Percentiles rank a stretch among this genome's conserved stretches.
These are phyloP conservation scores for Stephanodiscus minutulus DNA, from an alignment of 108 stramenopile species.

Conservation along the genomic window DNA sequence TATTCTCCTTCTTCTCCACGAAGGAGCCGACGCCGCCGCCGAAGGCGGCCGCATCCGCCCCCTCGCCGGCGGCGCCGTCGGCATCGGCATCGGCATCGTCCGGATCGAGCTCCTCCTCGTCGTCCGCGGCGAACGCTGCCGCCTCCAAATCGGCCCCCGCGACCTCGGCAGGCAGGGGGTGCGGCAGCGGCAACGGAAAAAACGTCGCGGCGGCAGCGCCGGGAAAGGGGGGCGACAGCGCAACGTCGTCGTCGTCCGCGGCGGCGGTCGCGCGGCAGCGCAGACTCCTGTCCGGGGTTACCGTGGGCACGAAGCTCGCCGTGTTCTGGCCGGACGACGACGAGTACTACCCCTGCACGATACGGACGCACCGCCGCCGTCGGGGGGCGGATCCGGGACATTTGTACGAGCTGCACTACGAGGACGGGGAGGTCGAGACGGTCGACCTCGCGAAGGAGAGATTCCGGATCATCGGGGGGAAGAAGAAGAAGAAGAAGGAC, in stretches of 20 bases:
- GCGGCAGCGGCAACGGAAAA: neutral
- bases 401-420: slow-evolving; percentile 23
- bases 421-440: slow-evolving; percentile 39
- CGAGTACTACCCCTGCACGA: slow-evolving; percentile 33
- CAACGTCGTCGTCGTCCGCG: neutral
- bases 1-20: slow-evolving; percentile 30
- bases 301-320: slow-evolving; percentile 46
- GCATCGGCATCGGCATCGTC: no score
- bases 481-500: neutral
- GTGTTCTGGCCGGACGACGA: slow-evolving; percentile 46
- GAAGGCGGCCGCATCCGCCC: neutral
- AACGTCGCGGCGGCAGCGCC: neutral
- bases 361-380: neutral
- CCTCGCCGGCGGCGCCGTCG: neutral
- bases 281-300: slow-evolving; percentile 35
- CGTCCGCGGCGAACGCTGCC: neutral
- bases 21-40: slow-evolving; percentile 6
- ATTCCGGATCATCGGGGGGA: slow-evolving; percentile 6
- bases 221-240: neutral
- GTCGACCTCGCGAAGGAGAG: slow-evolving; percentile 11
- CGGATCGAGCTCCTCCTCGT: no score
- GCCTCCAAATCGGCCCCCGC: neutral
- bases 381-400: neutral
- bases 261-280: neutral
- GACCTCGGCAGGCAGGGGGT: neutral